Percentiles rank a stretch among this genome's conserved stretches.
Conservation (phyloP, 2,329 filamentous ascomycete species). For the Knufia petricola region DNA sequence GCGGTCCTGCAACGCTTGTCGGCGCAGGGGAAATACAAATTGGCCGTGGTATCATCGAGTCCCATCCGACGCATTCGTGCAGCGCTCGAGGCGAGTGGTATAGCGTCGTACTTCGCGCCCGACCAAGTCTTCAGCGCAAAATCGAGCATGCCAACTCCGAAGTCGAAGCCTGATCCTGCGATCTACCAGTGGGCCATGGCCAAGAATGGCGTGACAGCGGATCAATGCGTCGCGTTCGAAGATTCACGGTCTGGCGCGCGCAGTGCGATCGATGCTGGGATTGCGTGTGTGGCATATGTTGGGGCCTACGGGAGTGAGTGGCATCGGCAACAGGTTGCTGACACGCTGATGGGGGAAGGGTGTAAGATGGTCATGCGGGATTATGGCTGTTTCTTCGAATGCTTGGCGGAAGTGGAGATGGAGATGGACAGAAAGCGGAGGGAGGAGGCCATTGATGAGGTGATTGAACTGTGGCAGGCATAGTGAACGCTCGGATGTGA, state of each 20-base stretch:
- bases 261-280: slow-evolving; percentile 65
- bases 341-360: slow-evolving; percentile 58
- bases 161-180: slow-evolving; percentile 81
- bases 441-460: neutral
- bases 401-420: slow-evolving; percentile 31
- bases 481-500: neutral
- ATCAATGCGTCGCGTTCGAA: slow-evolving; percentile 71
- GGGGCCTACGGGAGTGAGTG: slow-evolving; percentile 58
- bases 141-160: slow-evolving; percentile 66
- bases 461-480: neutral
- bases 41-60: slow-evolving; percentile 74
- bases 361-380: slow-evolving; percentile 51
- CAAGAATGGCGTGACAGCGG: slow-evolving; percentile 59
- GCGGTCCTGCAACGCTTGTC: slow-evolving; percentile 57
- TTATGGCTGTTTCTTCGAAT: slow-evolving; percentile 38
- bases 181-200: slow-evolving; percentile 74
- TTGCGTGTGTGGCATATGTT: slow-evolving; percentile 75
- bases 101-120: slow-evolving; percentile 69
- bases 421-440: neutral
- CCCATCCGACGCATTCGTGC: slow-evolving; percentile 69
- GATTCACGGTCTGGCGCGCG: slow-evolving; percentile 79
- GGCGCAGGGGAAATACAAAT: slow-evolving; percentile 53
- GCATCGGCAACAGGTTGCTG: slow-evolving; percentile 56
- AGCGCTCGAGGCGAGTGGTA: slow-evolving; percentile 66
- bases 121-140: slow-evolving; percentile 74